A percentile compares a stretch with the other conserved stretches of the same genome.
Evolutionary conservation across 129 eudicot species (phyloP).

Genomic region (Saussurea involucrata): DNA sequence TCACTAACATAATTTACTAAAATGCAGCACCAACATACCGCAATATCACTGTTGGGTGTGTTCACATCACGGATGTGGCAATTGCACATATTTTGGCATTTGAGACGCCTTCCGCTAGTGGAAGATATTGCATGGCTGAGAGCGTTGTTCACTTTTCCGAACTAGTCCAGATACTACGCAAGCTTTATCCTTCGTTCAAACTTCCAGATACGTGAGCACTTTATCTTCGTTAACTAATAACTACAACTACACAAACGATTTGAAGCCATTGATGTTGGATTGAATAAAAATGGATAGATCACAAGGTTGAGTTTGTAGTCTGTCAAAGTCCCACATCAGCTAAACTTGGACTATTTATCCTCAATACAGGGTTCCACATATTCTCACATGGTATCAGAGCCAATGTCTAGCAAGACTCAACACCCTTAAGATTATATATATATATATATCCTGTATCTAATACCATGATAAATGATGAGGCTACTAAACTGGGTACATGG

Average conservation of each 20-base stretch:
- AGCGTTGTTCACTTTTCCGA: conserved; percentile 48
- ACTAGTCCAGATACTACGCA: conserved; percentile 38
- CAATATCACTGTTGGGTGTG: conserved; percentile 47
- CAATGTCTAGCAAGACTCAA: too few species aligned
- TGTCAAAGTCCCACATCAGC: neutral
- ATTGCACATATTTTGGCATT: conserved; percentile 59
- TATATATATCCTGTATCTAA: neutral
- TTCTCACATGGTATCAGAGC: too few species aligned
- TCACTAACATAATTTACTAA: conserved; percentile 10
- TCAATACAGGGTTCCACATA: too few species aligned
- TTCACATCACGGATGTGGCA: conserved; percentile 61
- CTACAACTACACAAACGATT: conserved; percentile 10
- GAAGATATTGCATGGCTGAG: conserved; percentile 63
- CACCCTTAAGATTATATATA: too few species aligned
- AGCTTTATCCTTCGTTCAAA: conserved; percentile 53
- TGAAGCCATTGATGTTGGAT: conserved; percentile 4
- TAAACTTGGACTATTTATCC: neutral
- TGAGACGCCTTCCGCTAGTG: conserved; percentile 63
- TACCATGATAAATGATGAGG: neutral
- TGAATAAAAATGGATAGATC: neutral
- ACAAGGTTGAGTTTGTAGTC: neutral
- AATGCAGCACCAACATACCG: conserved; percentile 35
- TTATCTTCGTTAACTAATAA: neutral
- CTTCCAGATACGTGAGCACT: conserved; percentile 51
- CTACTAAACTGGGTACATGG: neutral